Evolutionary conservation across 495 filamentous ascomycete species (phyloP).

Genomic region (Pseudevernia furfuracea): DNA sequence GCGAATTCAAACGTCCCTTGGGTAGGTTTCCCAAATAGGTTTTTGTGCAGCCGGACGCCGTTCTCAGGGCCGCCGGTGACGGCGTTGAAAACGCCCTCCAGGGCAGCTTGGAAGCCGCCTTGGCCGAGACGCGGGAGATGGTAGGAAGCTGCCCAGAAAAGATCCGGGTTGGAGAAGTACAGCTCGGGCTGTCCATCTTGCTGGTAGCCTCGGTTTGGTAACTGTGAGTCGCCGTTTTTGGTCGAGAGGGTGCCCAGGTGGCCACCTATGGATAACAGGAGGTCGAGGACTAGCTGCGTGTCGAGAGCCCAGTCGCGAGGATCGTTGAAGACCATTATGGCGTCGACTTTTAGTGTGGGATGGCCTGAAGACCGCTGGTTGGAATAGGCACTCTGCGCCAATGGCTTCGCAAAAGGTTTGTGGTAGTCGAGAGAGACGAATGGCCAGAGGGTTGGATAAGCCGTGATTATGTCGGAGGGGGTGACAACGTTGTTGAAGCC

Average conservation of each 20-base stretch:
- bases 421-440: slow-evolving; percentile 62
- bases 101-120: slow-evolving; percentile 76
- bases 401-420: slow-evolving; percentile 50
- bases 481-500: slow-evolving; percentile 82
- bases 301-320: slow-evolving; percentile 93
- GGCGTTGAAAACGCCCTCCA: slow-evolving; percentile 69
- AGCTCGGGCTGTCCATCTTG: slow-evolving; percentile 70
- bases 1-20: slow-evolving; percentile 74
- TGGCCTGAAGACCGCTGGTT: slow-evolving; percentile 29
- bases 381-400: slow-evolving; percentile 27
- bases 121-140: slow-evolving; percentile 86
- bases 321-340: slow-evolving; percentile 84
- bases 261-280: slow-evolving; percentile 67
- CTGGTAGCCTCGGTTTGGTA: slow-evolving; percentile 69
- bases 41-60: slow-evolving; percentile 53
- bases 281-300: slow-evolving; percentile 69
- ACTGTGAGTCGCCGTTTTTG: slow-evolving; percentile 43
- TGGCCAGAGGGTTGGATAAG: slow-evolving; percentile 70
- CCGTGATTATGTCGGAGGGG: slow-evolving; percentile 71
- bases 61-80: slow-evolving; percentile 54
- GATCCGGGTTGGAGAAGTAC: slow-evolving; percentile 84
- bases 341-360: slow-evolving; percentile 60
- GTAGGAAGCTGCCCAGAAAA: slow-evolving; percentile 78
- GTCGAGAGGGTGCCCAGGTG: slow-evolving; percentile 68
- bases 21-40: slow-evolving; percentile 77